A percentile compares a stretch with the other conserved stretches of the same genome.
Conservation (phyloP, 768 basidiomycete genomes). For the Trametes elegans region DNA sequence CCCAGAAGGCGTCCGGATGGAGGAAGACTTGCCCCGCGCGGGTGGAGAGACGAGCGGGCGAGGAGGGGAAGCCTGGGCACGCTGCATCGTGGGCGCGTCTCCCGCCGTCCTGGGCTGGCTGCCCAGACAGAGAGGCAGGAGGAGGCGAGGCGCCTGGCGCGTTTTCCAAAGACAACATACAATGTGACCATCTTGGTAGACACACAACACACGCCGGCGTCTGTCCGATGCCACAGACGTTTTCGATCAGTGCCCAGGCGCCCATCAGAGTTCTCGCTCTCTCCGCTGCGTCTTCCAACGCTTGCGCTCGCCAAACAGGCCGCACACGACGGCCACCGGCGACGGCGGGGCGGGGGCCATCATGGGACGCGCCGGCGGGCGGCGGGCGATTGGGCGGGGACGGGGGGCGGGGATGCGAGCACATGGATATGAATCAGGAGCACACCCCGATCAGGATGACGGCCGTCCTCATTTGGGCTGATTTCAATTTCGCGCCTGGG, state of each 20-base stretch:
- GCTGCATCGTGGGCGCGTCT: constrained; percentile 6
- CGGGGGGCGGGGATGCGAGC: constrained; percentile 4
- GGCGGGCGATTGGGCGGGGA: background rate
- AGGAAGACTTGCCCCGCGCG: constrained; percentile 5
- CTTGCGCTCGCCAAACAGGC: too few species aligned
- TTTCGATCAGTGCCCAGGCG: constrained; percentile 12
- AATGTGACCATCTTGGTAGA: constrained; percentile 21
- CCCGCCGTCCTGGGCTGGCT: too few species aligned
- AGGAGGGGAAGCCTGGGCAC: constrained; percentile 3
- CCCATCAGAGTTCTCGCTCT: constrained; percentile 11
- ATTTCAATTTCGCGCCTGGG: constrained; percentile 28
- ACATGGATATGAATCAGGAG: constrained; percentile 23
- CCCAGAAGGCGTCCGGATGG: constrained; percentile 6
- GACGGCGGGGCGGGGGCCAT: background rate
- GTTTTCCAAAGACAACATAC: constrained; percentile 19
- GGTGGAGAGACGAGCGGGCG: background rate
- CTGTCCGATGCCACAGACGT: constrained; percentile 4
- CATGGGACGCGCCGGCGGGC: background rate
- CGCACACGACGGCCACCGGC: too few species aligned
- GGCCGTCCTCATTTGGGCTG: constrained; percentile 15
- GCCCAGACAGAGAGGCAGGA: background rate
- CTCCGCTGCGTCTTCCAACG: background rate
- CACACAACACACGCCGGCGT: constrained; percentile 18
- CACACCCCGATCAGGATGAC: constrained; percentile 17
- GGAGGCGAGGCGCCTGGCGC: background rate